Evolutionary conservation across 2,329 filamentous ascomycete species (phyloP), one percentile per base, ranked within the genome.

Genomic region (Cladophialophora immunda): DNA sequence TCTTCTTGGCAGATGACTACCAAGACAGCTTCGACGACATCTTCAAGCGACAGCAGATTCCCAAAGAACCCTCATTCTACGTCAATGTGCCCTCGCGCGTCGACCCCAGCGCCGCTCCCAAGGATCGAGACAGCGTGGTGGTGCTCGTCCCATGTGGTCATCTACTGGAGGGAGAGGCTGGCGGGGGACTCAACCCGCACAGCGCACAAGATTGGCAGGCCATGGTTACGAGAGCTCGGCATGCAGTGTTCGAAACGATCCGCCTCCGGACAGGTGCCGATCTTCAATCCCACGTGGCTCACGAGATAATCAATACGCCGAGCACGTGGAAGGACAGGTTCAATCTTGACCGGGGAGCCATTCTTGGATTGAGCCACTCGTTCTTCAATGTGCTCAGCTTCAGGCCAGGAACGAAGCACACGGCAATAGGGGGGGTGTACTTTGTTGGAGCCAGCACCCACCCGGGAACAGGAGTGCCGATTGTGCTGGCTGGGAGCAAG

Each of bases 361-460:
- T 93, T 63, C 83, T 93, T 0, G 91, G 90, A 0, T 80, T 93
- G 0, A 87, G 85, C 19, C 90, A 93, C 78, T 86, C 84, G 32
- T 92, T 93, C 80, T 91, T 91, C 57, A 79, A 79, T 57, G 77
- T 79, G 3, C 67, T 79, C 19, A 72, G 66, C 29, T 76, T 79
- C 68, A 65, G 77, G 32, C 77, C 77, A 0, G 70, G 67, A 32
- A 78, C 75, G 2, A 75, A 73, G 47, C 77, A 79, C 53, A 36
- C 62, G 27, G 52, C 58, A 11, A 68, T 72, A 27, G 58, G 79
- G 13, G 80, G 81, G 2, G 76, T 89, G 27, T 92, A 92, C 74
- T 92, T 93, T 74, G 91, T 92, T 0, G 90, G 90, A 36, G 90
- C 90, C 1, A 90, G 87, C 73, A 91, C 90, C 22, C 90, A 93